Evolutionary conservation across 805 yeast genomes (phyloP), one percentile per base, ranked within the genome.

Genomic region (Lipomyces spencermartinsiae): DNA sequence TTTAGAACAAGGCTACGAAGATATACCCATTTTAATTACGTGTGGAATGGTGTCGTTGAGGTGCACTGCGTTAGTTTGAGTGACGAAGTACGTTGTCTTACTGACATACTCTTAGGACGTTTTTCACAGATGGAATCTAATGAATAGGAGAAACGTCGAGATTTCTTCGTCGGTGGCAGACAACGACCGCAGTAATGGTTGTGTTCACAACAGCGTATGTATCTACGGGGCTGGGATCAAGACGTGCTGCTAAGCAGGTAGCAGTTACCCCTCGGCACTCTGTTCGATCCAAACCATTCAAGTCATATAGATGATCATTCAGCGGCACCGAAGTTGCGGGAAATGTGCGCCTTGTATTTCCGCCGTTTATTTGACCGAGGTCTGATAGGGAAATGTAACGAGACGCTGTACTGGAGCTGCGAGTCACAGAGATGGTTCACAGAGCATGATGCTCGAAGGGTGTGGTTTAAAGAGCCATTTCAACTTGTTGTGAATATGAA

Each of bases 31-130:
- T 43, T 43, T 43, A 43, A 43, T 43, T 43, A 43, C 49, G 25
- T 43, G 22, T 43, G 49, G 49, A 43, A 43, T 43, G 49, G 49
- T 43, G 49, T 43, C 10, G 16, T 43, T 43, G 49, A 43, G 49
- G 49, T 43, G 49, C 19, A 19, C n/a, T 43, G 5, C 8, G 49
- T 43, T 6, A 16, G 1, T 2, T 43, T 16, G 6, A 8, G n/a
- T n/a, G 6, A n/a, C 49, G 22, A 43, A 9, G n/a, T 25, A 25
- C 29, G 49, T 16, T 1, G 49, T n/a, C 2, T 12, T 16, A 5
- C n/a, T 43, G n/a, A 43, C 49, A 9, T 16, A 14, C 9, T 8
- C 34, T 22, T 31, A 63, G 61, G 81, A 78, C 14, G 66, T 63
- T 4, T 35, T 46, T 19, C 58, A 49, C 29, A 60, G 61, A 16